Base-by-base conservation (phyloP, 1,284 basidiomycete species). In the Polyporus tsugae region DNA sequence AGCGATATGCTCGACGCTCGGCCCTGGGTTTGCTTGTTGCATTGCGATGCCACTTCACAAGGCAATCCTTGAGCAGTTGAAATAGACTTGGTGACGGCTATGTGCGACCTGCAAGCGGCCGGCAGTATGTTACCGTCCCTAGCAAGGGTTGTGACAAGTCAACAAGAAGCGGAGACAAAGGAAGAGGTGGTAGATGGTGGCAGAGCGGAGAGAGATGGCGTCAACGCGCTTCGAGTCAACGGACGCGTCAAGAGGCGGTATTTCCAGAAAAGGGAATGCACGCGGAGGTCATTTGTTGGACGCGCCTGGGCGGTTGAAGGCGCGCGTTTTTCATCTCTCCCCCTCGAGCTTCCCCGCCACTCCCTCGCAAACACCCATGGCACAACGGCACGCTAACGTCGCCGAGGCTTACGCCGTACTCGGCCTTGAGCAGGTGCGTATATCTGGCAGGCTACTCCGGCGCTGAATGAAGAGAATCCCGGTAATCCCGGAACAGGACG, bases 341-440 rank as follows among this genome's bases (percentile, higher is more conserved):
- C 41, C 49, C 19, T 55, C 52, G 11, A 13, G 35, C 68, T 62
- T 44, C 19, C 29, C 33, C 55, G 39, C 52, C 7, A 22, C 53
- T 35, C 63, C 46, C 64, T 33, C 55, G 17, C 5, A 55, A 22
- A 41, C 55, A 60, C 41, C 64, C 69, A 85, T 84, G 84, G 78
- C 78, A 67, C 73, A 71, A 68, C 80, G 75, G 71, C 81, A 81
- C 63, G 72, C 79, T 25, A 70, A 79, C 44, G 65, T 87, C 55
- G 60, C 75, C 15, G 85, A 89, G 59, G 89, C 91, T 0, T 92
- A 90, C 74, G 65, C 70, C 6, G 78, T 82, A 15, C 84, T 93
- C 19, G 89, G 89, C 15, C 79, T 93, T n/a, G 81, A 87, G 65
- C 78, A 88, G 82, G 91, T 90, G 72, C 44, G 75, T 72, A 44